Evolutionary conservation across 1,284 basidiomycete genomes (phyloP), one percentile per base, ranked within the genome.

Genomic region (Ceratobasidium sp.): DNA sequence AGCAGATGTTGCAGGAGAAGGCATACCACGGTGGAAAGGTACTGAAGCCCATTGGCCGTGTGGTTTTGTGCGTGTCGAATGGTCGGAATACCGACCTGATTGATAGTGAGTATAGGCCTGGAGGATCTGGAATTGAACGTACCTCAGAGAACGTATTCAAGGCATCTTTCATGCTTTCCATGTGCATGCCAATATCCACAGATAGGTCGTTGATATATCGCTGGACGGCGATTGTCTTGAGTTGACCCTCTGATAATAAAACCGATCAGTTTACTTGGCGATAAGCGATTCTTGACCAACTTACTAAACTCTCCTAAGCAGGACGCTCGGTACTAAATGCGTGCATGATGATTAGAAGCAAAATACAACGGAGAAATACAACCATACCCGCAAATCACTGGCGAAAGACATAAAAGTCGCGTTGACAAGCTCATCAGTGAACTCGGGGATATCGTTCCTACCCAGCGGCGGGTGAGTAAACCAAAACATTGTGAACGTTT

Each of bases 21-120:
- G 71, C 78, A 6, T 50, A 77, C 80, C 12, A 93, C 91, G 13
- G 91, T 92, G 52, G 91, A 92, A 62, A 92, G 85, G 80, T 92
- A 93, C 48, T 92, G 87, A 4, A 93, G 85, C 80, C 92, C 93
- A 79, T 86, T 87, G 10, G 91, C 91, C 4, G 89, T 91, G 80
- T 93, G 92, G 79, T 91, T 90, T 83, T 94, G 92, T 0, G 90
- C 90, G 80, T 92, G 92, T 57, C 91, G 89, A 80, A 94, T 93
- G 0, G 91, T 91, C 20, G 92, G 91, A 13, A 94, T 91, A 83
- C 91, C 91, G 91, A 70, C 57, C 52, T 78, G 33, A 33, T 62
- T 62, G 59, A 20, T 33, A 33, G 33, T 33, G 33, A 33, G 33
- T 33, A 33, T 33, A 33, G 33, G 33, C 33, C 33, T 33, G 33